Evolutionary conservation across 441 rosid species (phyloP).

Genomic region (Aquilaria agallochum): DNA sequence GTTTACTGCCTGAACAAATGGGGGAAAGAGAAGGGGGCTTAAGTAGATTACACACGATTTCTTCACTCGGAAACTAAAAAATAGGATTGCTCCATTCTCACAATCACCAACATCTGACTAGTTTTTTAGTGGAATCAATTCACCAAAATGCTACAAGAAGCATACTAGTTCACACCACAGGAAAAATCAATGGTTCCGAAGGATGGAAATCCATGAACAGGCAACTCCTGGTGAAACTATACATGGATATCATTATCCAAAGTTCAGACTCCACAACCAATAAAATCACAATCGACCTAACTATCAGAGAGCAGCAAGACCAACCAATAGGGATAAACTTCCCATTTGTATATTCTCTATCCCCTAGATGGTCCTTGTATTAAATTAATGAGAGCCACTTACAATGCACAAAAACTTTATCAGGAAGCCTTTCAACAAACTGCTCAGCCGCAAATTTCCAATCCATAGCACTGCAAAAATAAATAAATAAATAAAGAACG

Average conservation of each 20-base stretch:
- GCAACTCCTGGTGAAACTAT: too few relatives aligned
- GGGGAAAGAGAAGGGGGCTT: constrained; percentile 3
- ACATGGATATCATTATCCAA: too few relatives aligned
- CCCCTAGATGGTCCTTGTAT: too few relatives aligned
- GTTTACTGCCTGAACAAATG: constrained; percentile 68
- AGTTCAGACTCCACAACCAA: too few relatives aligned
- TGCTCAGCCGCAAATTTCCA: constrained; percentile 96
- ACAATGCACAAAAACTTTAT: constrained; percentile 88
- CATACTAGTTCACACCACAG: not conserved
- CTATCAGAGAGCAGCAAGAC: not conserved
- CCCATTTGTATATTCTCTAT: not conserved
- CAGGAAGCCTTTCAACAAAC: constrained; percentile 67
- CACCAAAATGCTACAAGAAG: not conserved
- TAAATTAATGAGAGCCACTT: constrained; percentile 19
- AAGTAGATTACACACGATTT: not conserved
- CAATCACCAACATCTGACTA: too few relatives aligned
- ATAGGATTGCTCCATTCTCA: not conserved
- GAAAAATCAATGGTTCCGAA: not conserved
- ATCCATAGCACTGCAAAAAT: constrained; percentile 58
- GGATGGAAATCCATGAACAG: too few relatives aligned
- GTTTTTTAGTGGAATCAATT: not conserved
- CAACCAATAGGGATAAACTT: not conserved
- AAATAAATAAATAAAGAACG: not conserved
- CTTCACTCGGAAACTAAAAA: not conserved
- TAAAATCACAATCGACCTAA: too few relatives aligned